Conservation (phyloP, 768 basidiomycete species). For the Trametes cinnabarina region DNA sequence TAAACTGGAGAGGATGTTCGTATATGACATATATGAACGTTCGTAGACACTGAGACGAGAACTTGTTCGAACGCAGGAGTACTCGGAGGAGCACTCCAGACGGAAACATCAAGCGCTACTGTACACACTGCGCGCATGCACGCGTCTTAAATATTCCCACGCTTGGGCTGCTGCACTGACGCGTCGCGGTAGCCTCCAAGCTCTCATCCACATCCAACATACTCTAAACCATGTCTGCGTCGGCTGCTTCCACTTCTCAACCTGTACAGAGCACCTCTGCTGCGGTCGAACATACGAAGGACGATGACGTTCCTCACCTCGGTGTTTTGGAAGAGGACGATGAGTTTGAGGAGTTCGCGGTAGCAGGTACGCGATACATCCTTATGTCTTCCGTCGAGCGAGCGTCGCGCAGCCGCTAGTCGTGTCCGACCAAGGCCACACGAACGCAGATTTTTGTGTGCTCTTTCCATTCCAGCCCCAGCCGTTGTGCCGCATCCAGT, state of each 20-base stretch:
- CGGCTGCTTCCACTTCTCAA: slow-evolving; percentile 30
- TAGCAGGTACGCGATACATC: slow-evolving; percentile 57
- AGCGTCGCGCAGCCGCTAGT: too few relatives aligned
- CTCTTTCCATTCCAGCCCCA: too few relatives aligned
- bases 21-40: too few relatives aligned
- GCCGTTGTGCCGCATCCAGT: neutral
- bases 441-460: too few relatives aligned
- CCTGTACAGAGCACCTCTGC: slow-evolving; percentile 23
- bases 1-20: too few relatives aligned
- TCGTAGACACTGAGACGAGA: too few relatives aligned
- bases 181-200: slow-evolving; percentile 1
- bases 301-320: slow-evolving; percentile 59
- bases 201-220: neutral
- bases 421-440: too few relatives aligned
- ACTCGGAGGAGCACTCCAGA: too few relatives aligned
- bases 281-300: slow-evolving; percentile 25
- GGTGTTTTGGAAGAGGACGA: slow-evolving; percentile 97
- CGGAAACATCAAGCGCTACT: too few relatives aligned
- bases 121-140: too few relatives aligned
- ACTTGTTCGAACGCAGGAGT: too few relatives aligned
- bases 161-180: slow-evolving; percentile 6
- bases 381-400: neutral
- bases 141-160: slow-evolving; percentile 1
- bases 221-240: slow-evolving; percentile 23
- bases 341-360: slow-evolving; percentile 92